Base-by-base conservation (phyloP, 257 asterid species). In the Solanum infundibuliforme region DNA sequence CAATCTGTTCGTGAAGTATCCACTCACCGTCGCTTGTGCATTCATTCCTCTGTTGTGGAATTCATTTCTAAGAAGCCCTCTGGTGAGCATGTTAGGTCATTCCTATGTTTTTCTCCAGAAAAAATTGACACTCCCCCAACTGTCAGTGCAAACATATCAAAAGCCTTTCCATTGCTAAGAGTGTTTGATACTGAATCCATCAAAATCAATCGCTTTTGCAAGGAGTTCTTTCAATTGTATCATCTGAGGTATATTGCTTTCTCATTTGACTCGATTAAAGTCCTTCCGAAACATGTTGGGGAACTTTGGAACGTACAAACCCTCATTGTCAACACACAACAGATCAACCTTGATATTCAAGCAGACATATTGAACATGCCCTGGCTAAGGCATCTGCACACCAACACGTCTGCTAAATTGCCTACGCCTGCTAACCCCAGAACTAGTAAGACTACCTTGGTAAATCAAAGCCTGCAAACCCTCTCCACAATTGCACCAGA, bases 181-280 rank as follows among this genome's bases (percentile, higher is more conserved):
- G 97, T 94, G 7, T 86, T 92, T 41, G 95, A 94, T n/a, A 84
- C 87, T 8, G 87, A 89, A 3, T 88, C 93, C 69, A 87, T 94
- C 87, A 35, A 39, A 14, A 91, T 93, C 84, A 73, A 83, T 74
- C 93, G 94, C 23, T 91, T 91, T 58, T 93, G 94, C 31, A 39
- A 85, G 7, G 95, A 92, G 23, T 65, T 94, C 4, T 86, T 90
- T 55, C 93, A 91, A 5, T 60, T 93, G 18, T 87, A 90, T 29
- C 97, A 93, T 79, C 86, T 94, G 93, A 93, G 94, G 91, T 93
- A 90, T 7, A 86, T 94, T 27, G 91, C 90, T 32, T 86, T 93
- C 62, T 90, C 95, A 2, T 68, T 91, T 39, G 86, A 90, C 21
- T 89, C 0, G 21, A 6, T 91, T 90, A 86, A 83, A 87, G 43